Conservation (phyloP, 768 basidiomycete species). For the Trametes cingulata region DNA sequence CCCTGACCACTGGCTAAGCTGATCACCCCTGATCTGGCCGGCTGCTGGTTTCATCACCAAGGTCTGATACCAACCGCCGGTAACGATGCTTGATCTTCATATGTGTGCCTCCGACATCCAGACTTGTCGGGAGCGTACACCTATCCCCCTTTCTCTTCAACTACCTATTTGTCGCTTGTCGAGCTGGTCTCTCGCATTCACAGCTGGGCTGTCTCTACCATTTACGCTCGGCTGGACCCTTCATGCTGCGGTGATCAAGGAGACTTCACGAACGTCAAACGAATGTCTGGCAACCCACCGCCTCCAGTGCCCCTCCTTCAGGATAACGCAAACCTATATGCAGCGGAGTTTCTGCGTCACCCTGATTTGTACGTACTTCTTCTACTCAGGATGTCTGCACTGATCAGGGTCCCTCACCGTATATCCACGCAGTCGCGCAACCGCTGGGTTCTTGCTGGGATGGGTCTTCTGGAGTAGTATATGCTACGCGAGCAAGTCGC, state of each 20-base stretch:
- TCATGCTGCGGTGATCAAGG: slow-evolving; percentile 3
- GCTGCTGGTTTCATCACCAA: slow-evolving; percentile 3
- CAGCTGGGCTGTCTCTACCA: slow-evolving; percentile 25
- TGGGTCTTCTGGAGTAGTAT: slow-evolving; percentile 41
- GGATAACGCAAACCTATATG: slow-evolving; percentile 18
- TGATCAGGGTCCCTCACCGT: background rate
- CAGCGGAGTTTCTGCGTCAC: slow-evolving; percentile 32
- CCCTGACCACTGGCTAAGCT: slow-evolving; percentile 1
- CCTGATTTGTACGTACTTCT: slow-evolving; percentile 35
- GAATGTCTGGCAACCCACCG: slow-evolving; percentile 12
- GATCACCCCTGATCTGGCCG: slow-evolving; percentile 9
- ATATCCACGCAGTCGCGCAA: slow-evolving; percentile 32
- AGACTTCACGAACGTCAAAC: background rate
- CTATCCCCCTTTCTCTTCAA: background rate
- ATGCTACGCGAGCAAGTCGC: slow-evolving; percentile 19
- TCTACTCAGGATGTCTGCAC: background rate
- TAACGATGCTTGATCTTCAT: slow-evolving; percentile 1
- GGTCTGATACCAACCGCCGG: slow-evolving; percentile 1
- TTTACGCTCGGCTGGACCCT: slow-evolving; percentile 1
- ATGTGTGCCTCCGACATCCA: slow-evolving; percentile 7
- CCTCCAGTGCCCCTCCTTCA: background rate
- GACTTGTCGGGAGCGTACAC: background rate
- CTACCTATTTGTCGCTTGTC: slow-evolving; percentile 8
- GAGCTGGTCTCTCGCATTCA: slow-evolving; percentile 30
- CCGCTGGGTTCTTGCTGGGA: slow-evolving; percentile 43